Conservation (phyloP, 1,284 basidiomycete species). For the Athelia sp. region DNA sequence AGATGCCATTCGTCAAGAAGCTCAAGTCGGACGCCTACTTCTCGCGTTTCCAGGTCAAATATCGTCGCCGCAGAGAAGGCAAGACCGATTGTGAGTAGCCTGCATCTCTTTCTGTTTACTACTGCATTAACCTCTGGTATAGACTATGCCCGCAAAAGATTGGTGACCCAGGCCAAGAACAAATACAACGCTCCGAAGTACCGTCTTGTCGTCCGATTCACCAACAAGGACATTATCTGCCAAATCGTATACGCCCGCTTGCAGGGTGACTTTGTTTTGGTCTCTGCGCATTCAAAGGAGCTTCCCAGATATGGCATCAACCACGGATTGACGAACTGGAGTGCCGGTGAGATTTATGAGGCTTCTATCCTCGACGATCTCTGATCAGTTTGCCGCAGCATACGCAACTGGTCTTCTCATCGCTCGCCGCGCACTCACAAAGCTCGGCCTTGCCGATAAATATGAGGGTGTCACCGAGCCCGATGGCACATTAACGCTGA, state of each 20-base stretch:
- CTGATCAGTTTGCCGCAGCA: constrained; percentile 39
- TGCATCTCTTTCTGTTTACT: background rate
- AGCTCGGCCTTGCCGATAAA: constrained; percentile 97
- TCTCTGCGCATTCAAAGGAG: constrained; percentile 86
- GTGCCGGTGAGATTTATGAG: constrained; percentile 60
- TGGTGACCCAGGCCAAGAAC: constrained; percentile 99
- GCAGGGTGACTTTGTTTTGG: constrained; percentile 93
- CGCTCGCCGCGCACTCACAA: constrained; percentile 92
- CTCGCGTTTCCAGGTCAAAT: constrained; percentile 97
- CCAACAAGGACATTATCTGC: constrained; percentile 88
- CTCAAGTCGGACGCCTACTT: constrained; percentile 92
- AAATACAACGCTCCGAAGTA: constrained; percentile 99
- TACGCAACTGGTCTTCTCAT: constrained; percentile 97
- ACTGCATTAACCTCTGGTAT: background rate
- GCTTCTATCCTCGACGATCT: background rate
- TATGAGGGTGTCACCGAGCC: constrained; percentile 96
- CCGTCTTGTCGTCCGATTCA: constrained; percentile 97
- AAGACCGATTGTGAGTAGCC: constrained; percentile 89
- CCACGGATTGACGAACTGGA: constrained; percentile 99
- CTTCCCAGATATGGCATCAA: constrained; percentile 96
- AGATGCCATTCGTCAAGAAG: constrained; percentile 91
- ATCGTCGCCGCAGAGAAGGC: constrained; percentile 92
- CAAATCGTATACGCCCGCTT: constrained; percentile 97
- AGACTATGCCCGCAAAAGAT: constrained; percentile 97
- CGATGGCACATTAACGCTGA: constrained; percentile 81